Conservation (phyloP, 2,329 filamentous ascomycete genomes). For the Exophiala bonariae region DNA sequence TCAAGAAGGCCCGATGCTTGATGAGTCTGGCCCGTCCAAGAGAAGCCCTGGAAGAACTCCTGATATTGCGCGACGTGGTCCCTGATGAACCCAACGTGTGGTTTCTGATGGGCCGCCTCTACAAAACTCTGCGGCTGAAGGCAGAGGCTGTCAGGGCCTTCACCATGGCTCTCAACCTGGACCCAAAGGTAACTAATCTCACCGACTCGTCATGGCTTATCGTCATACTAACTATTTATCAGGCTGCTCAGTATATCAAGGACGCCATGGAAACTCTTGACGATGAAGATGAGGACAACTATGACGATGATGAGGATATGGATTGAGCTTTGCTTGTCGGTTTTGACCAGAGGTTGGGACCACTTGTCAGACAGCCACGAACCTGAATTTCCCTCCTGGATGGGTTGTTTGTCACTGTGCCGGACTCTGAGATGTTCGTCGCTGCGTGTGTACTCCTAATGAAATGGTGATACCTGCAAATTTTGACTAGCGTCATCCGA, state of each 20-base stretch:
- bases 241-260: slow-evolving; percentile 94
- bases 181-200: slow-evolving; percentile 74
- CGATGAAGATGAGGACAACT: slow-evolving; percentile 68
- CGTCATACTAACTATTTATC: slow-evolving; percentile 20
- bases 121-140: slow-evolving; percentile 60
- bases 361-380: too few species aligned
- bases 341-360: too few species aligned
- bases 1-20: slow-evolving; percentile 87
- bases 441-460: too few species aligned
- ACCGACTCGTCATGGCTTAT: neutral
- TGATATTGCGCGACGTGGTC: slow-evolving; percentile 84
- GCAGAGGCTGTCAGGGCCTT: slow-evolving; percentile 87
- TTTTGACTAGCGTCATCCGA: too few species aligned
- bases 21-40: slow-evolving; percentile 71
- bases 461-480: too few species aligned
- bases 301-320: slow-evolving; percentile 55
- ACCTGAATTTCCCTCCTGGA: too few species aligned
- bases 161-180: slow-evolving; percentile 90
- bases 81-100: slow-evolving; percentile 96
- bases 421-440: too few species aligned
- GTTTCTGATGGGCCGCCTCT: slow-evolving; percentile 75
- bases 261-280: slow-evolving; percentile 93
- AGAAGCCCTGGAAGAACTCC: slow-evolving; percentile 76
- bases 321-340: slow-evolving; percentile 31
- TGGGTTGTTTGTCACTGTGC: too few species aligned